These are phyloP conservation scores for Rhodomyrtus psidioides DNA, from an alignment of 441 rosid species.

Conservation along the genomic window DNA sequence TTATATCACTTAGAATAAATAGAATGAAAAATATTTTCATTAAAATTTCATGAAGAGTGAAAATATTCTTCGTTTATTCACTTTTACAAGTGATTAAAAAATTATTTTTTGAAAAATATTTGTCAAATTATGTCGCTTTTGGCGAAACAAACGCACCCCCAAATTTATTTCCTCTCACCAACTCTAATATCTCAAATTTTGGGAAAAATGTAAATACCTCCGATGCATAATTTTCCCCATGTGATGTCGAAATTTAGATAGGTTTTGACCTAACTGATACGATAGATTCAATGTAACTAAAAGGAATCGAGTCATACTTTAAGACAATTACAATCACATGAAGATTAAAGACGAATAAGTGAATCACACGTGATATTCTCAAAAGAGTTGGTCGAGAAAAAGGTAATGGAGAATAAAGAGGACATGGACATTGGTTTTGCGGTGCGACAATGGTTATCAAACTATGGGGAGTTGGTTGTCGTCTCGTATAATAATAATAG, in stretches of 20 bases:
- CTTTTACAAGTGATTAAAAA: too few relatives aligned
- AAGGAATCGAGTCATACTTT: neutral
- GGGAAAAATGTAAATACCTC: neutral
- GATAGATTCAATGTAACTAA: neutral
- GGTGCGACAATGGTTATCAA: neutral
- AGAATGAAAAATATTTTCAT: too few relatives aligned
- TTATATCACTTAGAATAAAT: too few relatives aligned
- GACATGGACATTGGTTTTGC: neutral
- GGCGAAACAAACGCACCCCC: too few relatives aligned
- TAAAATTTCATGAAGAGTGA: too few relatives aligned
- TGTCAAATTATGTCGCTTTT: too few relatives aligned
- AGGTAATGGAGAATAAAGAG: neutral
- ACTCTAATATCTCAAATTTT: too few relatives aligned
- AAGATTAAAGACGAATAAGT: neutral
- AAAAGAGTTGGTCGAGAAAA: neutral
- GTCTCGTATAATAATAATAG: neutral
- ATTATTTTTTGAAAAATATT: too few relatives aligned
- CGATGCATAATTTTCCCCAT: neutral
- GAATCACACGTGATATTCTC: neutral
- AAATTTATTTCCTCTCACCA: too few relatives aligned
- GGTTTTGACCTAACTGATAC: neutral
- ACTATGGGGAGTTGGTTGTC: neutral
- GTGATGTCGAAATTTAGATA: rapidly evolving
- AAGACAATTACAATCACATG: neutral
- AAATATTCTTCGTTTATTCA: too few relatives aligned